These are phyloP conservation scores for Scheffersomyces parashehatae DNA, from an alignment of 1,139 yeast species.

Conservation along the genomic window DNA sequence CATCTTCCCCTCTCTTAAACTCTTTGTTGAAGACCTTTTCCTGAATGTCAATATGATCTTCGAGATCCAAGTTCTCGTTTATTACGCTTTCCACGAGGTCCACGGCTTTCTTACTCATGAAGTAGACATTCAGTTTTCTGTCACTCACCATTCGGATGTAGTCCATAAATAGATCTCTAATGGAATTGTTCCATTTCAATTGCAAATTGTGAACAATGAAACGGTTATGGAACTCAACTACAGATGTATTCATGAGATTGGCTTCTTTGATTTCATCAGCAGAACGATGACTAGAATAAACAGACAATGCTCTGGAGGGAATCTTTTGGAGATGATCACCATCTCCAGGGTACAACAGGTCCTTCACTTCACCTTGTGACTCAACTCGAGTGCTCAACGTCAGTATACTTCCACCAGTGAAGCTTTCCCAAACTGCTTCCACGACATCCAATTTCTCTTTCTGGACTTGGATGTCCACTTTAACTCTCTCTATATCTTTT, in stretches of 20 bases:
- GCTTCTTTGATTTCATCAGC: slow-evolving; percentile 31
- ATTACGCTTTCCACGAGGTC: slow-evolving; percentile 52
- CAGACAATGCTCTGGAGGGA: slow-evolving; percentile 21
- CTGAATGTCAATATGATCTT: slow-evolving; percentile 14
- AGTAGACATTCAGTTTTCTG: slow-evolving; percentile 57
- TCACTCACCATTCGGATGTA: slow-evolving; percentile 64
- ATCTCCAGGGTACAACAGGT: background rate
- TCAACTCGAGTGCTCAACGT: slow-evolving; percentile 15
- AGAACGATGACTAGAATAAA: slow-evolving; percentile 29
- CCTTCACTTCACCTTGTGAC: slow-evolving; percentile 3
- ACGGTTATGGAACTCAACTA: slow-evolving; percentile 62
- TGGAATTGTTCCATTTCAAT: slow-evolving; percentile 74
- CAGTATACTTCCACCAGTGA: slow-evolving; percentile 14
- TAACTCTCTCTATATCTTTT: slow-evolving; percentile 19
- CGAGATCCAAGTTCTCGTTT: slow-evolving; percentile 17
- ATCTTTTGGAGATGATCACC: slow-evolving; percentile 1
- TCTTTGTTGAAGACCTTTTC: slow-evolving; percentile 9
- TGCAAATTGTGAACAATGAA: slow-evolving; percentile 78
- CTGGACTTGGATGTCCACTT: slow-evolving; percentile 33
- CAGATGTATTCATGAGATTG: slow-evolving; percentile 27
- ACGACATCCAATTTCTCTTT: slow-evolving; percentile 28
- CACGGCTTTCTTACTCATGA: slow-evolving; percentile 71
- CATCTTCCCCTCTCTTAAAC: slow-evolving; percentile 30
- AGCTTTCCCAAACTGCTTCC: slow-evolving; percentile 20
- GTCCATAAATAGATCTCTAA: slow-evolving; percentile 61